phyloP scores from a whole-genome alignment of 1,139 yeast species.

The Saccharomycopsis hybrid region DNA sequence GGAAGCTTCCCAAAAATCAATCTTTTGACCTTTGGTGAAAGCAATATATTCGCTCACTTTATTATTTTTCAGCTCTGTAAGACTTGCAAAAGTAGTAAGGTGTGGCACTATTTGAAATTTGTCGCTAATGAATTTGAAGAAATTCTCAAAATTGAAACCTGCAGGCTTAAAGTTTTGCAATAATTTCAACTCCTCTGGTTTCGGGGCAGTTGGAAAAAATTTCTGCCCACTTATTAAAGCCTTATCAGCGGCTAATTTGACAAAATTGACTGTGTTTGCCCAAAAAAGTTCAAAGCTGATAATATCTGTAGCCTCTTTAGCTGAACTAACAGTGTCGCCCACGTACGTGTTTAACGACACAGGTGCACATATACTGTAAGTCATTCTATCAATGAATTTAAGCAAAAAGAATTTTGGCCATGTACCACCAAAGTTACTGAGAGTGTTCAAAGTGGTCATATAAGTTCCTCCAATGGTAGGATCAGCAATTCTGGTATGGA shows the following conservation, averaged over 20 bases:
- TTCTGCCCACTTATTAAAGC: neutral
- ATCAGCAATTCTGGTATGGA: slow-evolving; percentile 93
- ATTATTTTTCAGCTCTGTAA: neutral
- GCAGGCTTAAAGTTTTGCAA: slow-evolving; percentile 1
- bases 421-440: slow-evolving; percentile 92
- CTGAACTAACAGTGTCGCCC: neutral
- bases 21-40: slow-evolving; percentile 7
- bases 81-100: neutral
- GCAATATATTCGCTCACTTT: slow-evolving; percentile 1
- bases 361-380: slow-evolving; percentile 1
- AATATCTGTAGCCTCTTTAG: neutral
- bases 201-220: slow-evolving; percentile 7
- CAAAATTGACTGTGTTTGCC: slow-evolving; percentile 8
- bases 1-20: slow-evolving; percentile 20
- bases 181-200: slow-evolving; percentile 1
- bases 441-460: slow-evolving; percentile 91
- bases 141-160: slow-evolving; percentile 2
- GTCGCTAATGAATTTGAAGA: slow-evolving; percentile 5
- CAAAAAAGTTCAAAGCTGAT: slow-evolving; percentile 10
- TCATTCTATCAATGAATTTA: slow-evolving; percentile 57
- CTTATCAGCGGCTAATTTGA: neutral
- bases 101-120: neutral
- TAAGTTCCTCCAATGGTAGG: slow-evolving; percentile 96
- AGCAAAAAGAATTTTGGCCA: slow-evolving; percentile 88
- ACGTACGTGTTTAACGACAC: neutral